phyloP scores from a whole-genome alignment of 2,329 filamentous ascomycete genomes.

The Clarireedia monteithiana region DNA sequence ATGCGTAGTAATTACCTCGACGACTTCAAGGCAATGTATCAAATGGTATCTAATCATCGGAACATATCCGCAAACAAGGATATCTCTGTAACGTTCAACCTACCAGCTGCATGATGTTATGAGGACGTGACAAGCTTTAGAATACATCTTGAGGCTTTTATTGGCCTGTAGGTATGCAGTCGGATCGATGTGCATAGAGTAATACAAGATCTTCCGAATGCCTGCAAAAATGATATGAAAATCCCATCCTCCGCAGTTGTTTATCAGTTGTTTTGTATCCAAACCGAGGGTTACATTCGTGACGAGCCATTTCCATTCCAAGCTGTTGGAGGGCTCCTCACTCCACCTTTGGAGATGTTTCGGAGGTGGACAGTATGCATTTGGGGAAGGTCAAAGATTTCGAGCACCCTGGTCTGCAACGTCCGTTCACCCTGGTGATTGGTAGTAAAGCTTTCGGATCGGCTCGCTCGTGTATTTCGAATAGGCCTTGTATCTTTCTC shows the following conservation, averaged over 20 bases:
- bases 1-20: not conserved
- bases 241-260: too few relatives aligned
- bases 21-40: not conserved
- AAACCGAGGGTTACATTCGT: not conserved
- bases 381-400: too few relatives aligned
- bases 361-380: too few relatives aligned
- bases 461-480: too few relatives aligned
- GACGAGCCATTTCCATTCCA: too few relatives aligned
- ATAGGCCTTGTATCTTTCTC: too few relatives aligned
- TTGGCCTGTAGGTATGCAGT: not conserved
- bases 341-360: too few relatives aligned
- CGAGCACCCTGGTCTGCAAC: too few relatives aligned
- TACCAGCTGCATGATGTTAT: not conserved
- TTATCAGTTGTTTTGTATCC: not conserved
- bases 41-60: constrained; percentile 1
- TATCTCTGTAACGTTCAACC: not conserved
- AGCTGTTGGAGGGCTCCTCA: too few relatives aligned
- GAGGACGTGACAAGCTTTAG: constrained; percentile 1
- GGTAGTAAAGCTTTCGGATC: too few relatives aligned
- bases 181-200: not conserved
- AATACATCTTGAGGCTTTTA: not conserved
- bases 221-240: constrained; percentile 1
- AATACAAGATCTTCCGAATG: constrained; percentile 5
- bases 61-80: constrained; percentile 2
- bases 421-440: too few relatives aligned